These are phyloP conservation scores for Massarina eburnea DNA, from an alignment of 2,329 filamentous ascomycete species.

Conservation along the genomic window DNA sequence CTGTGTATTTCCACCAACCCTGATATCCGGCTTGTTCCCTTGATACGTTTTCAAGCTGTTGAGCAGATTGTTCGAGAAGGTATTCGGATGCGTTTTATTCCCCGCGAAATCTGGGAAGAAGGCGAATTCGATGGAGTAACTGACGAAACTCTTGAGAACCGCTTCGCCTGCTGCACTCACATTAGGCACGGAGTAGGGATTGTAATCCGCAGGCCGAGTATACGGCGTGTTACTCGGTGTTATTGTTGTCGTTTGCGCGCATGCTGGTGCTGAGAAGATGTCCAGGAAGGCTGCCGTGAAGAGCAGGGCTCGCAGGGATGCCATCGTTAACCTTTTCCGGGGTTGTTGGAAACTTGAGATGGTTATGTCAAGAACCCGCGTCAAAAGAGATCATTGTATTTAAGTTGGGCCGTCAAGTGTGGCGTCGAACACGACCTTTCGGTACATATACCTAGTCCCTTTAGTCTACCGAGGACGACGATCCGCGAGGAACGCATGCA, in stretches of 20 bases:
- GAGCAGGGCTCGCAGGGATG: neutral
- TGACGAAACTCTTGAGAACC: slow-evolving; percentile 51
- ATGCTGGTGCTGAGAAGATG: neutral
- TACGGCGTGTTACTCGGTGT: neutral
- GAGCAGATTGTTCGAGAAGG: slow-evolving; percentile 62
- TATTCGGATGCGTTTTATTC: slow-evolving; percentile 58
- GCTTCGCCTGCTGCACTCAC: slow-evolving; percentile 14
- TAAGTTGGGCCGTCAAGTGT: neutral
- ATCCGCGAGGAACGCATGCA: neutral
- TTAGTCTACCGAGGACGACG: neutral
- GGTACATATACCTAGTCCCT: too few species aligned
- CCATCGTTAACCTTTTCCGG: neutral
- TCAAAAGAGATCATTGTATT: neutral
- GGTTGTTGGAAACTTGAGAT: neutral
- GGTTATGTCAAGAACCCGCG: neutral
- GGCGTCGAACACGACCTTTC: neutral
- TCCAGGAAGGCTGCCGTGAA: neutral
- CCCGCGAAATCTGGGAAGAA: slow-evolving; percentile 58
- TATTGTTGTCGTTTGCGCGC: neutral
- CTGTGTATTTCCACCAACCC: slow-evolving; percentile 69
- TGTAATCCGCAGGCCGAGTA: neutral
- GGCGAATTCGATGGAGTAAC: slow-evolving; percentile 56
- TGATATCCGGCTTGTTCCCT: slow-evolving; percentile 61
- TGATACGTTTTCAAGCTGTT: slow-evolving; percentile 58
- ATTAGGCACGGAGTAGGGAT: neutral